Evolutionary conservation across 192 early-diverging fungal genomes (phyloP), one percentile per base, ranked within the genome.

Genomic region (Diversispora eburnea): DNA sequence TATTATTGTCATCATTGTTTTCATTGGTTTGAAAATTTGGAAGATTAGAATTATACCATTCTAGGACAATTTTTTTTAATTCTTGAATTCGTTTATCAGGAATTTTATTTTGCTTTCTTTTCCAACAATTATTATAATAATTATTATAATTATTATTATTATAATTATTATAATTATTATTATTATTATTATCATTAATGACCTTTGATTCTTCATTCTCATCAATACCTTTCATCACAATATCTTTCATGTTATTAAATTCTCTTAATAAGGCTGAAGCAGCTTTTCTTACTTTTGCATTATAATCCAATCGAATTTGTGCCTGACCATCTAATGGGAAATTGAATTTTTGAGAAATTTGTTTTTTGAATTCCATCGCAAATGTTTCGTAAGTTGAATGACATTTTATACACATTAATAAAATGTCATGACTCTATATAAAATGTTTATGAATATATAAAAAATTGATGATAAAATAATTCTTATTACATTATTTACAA

Each of bases 401-500:
- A 45, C 80, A 81, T 1, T 45, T 33, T 65, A 78, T 78, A 49
- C 80, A 81, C 10, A 81, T 25, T 9, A 74, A 9, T 9, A 81
- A 59, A 10, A 81, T 20, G 19, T 81, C 80, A 39, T 77, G 75
- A 46, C 77, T 81, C 80, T 81, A 48, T 9, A 55, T 8, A 52
- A 56, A 20, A 62, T 19, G 42, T 33, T 1, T 33, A 33, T 33
- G 2, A 33, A 33, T 33, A 33, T 33, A 33, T 33, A 33, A 33
- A 33, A 33, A 33, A 33, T 33, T 33, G 0, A 33, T 33, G 8
- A 49, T 17, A 73, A 4, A 45, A 59, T 60, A 3, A 42, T 25
- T 59, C 46, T 43, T 42, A 8, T 15, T 20, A 42, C 12, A 73
- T 5, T 8, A 25, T 33, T 33, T 33, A 33, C 2, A 33, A 1